phyloP scores from a whole-genome alignment of 495 filamentous ascomycete species.

The Tuber microsphaerosporum region DNA sequence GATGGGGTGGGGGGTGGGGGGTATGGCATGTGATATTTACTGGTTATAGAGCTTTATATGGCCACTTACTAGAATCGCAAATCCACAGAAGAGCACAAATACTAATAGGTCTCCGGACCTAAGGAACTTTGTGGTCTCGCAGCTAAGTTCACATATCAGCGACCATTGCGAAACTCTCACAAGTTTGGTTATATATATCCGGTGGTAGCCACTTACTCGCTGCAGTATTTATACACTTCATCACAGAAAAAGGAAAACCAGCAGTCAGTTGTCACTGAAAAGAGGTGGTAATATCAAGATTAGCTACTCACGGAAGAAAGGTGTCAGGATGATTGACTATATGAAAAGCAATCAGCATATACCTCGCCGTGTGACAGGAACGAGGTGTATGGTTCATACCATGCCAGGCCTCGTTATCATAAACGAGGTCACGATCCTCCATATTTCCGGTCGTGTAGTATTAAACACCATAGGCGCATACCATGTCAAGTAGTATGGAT shows the following conservation, averaged over 20 bases:
- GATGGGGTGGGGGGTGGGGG: background rate
- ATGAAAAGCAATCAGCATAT: background rate
- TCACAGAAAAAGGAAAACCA: background rate
- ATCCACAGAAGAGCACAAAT: constrained; percentile 37
- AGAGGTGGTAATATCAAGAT: background rate
- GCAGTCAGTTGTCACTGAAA: background rate
- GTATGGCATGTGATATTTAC: background rate
- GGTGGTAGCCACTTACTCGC: constrained; percentile 22
- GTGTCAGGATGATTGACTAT: constrained; percentile 39
- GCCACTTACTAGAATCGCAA: constrained; percentile 28
- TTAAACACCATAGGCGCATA: constrained; percentile 27
- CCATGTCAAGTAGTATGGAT: constrained; percentile 30
- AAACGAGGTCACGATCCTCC: constrained; percentile 39
- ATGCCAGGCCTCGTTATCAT: constrained; percentile 33
- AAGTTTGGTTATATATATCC: background rate
- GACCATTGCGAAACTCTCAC: background rate
- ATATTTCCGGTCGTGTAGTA: constrained; percentile 30
- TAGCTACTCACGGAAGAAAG: constrained; percentile 38
- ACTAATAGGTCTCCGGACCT: constrained; percentile 38
- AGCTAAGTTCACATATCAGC: constrained; percentile 15
- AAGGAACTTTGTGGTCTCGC: constrained; percentile 33
- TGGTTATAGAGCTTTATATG: background rate
- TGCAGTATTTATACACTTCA: constrained; percentile 39
- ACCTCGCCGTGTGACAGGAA: background rate
- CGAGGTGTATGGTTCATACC: constrained; percentile 18